Evolutionary conservation across 2,329 filamentous ascomycete species (phyloP).

Genomic region (Sporothrix pseudoabietina): DNA sequence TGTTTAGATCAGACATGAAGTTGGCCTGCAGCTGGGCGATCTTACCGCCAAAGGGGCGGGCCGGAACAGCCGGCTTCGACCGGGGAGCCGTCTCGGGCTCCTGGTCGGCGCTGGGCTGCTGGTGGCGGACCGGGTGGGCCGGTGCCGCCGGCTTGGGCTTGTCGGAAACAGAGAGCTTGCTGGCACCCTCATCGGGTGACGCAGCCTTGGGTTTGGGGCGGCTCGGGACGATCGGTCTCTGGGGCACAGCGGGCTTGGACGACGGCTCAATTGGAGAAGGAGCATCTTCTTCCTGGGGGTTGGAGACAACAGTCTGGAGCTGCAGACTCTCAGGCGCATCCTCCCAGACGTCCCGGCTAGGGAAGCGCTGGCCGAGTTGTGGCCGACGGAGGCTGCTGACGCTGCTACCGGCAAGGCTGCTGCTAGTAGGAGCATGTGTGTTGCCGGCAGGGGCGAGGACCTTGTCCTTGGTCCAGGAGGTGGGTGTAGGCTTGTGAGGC

Average conservation of each 20-base stretch:
- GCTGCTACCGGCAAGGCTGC: constrained; percentile 36
- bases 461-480: constrained; percentile 49
- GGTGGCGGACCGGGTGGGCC: constrained; percentile 49
- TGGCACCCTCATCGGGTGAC: constrained; percentile 42
- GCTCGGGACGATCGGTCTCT: constrained; percentile 54
- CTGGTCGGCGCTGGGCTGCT: constrained; percentile 48
- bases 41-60: constrained; percentile 77
- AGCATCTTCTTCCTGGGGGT: constrained; percentile 54
- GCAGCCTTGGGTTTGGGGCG: constrained; percentile 56
- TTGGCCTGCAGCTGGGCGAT: constrained; percentile 88
- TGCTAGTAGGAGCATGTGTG: neutral
- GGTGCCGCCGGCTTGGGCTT: constrained; percentile 16
- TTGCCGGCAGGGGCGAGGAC: constrained; percentile 33
- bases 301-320: constrained; percentile 72
- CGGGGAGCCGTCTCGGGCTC: constrained; percentile 53
- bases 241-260: constrained; percentile 63
- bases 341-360: constrained; percentile 93
- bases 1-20: constrained; percentile 92
- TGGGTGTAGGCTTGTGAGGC: constrained; percentile 52
- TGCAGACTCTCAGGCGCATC: constrained; percentile 83
- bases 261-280: constrained; percentile 45
- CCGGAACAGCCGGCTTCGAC: constrained; percentile 80
- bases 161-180: constrained; percentile 25
- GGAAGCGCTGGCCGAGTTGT: constrained; percentile 68
- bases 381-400: constrained; percentile 49